phyloP scores from a whole-genome alignment of 2,329 filamentous ascomycete genomes.

The Exophiala bonariae region DNA sequence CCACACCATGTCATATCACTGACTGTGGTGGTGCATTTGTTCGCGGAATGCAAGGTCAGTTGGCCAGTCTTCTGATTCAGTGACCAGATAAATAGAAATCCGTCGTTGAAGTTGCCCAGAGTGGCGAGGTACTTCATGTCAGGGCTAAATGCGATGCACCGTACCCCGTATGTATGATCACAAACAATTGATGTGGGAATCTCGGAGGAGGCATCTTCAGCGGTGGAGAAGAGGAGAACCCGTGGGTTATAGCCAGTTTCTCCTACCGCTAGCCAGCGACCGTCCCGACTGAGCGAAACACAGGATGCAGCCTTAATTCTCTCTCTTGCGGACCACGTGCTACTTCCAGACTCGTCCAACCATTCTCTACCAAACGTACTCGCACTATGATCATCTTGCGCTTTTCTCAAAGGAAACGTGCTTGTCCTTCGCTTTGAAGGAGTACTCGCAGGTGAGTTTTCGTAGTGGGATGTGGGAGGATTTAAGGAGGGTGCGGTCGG shows the following conservation, averaged over 20 bases:
- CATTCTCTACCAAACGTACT: constrained; percentile 51
- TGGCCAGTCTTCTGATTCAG: constrained; percentile 80
- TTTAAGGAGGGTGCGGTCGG: constrained; percentile 70
- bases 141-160: constrained; percentile 82
- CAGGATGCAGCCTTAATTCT: constrained; percentile 93
- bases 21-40: constrained; percentile 87
- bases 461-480: constrained; percentile 53
- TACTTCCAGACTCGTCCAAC: constrained; percentile 61
- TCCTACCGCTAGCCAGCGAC: constrained; percentile 83
- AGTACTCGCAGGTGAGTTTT: constrained; percentile 57
- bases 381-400: constrained; percentile 42
- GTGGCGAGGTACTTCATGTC: constrained; percentile 86
- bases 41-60: constrained; percentile 77
- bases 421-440: constrained; percentile 59
- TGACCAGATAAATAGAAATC: constrained; percentile 88
- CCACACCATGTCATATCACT: constrained; percentile 91
- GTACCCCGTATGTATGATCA: constrained; percentile 88
- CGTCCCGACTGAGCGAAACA: constrained; percentile 83
- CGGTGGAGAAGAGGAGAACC: constrained; percentile 84
- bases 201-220: constrained; percentile 73
- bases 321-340: constrained; percentile 84
- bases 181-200: constrained; percentile 79
- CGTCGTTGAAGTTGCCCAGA: constrained; percentile 85
- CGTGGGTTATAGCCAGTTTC: constrained; percentile 94
- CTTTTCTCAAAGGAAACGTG: constrained; percentile 51